phyloP scores from a whole-genome alignment of 306 rosid genomes.

The Luffa acutangula region DNA sequence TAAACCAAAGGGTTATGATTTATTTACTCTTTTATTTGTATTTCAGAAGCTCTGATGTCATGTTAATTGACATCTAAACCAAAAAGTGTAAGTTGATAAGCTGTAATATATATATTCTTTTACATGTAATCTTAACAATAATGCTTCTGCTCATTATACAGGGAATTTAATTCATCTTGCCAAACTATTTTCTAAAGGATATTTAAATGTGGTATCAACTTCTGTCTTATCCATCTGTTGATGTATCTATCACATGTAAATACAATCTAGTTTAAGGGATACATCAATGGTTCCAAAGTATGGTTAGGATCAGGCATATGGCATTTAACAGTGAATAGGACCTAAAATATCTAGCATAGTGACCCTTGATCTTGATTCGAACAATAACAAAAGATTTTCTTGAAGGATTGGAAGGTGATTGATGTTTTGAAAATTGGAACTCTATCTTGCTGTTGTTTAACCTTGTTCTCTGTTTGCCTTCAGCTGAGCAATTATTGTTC shows the following conservation, averaged over 20 bases:
- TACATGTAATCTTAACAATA: not conserved
- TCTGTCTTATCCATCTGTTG: not conserved
- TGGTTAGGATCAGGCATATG: not conserved
- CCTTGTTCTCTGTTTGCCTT: conserved; percentile 5
- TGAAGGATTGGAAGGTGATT: not conserved
- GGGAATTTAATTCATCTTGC: not conserved
- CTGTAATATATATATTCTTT: not conserved
- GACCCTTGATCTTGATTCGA: not conserved
- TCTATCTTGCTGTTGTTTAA: not conserved
- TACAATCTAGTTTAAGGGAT: not conserved
- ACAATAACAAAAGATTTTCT: not conserved
- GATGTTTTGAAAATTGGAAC: not conserved
- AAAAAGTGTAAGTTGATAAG: not conserved
- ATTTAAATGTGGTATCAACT: not conserved
- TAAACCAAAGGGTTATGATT: not conserved
- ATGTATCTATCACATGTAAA: not conserved
- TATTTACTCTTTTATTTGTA: not conserved
- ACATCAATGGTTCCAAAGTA: not conserved
- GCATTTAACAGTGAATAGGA: not conserved
- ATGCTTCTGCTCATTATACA: not conserved
- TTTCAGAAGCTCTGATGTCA: not conserved
- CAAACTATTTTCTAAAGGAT: not conserved
- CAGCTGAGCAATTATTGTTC: conserved; percentile 94
- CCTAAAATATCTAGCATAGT: not conserved
- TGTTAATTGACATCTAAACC: not conserved